phyloP scores from a whole-genome alignment of 345 rosid genomes.

The Murraya koenigii region DNA sequence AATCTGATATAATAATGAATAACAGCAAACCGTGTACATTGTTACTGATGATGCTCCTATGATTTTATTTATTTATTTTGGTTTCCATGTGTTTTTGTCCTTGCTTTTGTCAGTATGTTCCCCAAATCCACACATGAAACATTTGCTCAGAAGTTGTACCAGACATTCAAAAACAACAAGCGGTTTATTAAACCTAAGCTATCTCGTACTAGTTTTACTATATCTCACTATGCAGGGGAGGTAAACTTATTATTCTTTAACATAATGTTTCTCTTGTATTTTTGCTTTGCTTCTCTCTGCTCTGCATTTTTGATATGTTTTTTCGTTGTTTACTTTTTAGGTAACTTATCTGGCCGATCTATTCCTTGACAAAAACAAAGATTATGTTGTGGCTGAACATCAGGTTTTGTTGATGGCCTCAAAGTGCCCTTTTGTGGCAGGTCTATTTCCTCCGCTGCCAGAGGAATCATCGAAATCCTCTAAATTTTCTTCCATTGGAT shows the following conservation, averaged over 20 bases:
- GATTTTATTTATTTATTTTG: conserved; percentile 9
- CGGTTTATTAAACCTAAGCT: conserved; percentile 98
- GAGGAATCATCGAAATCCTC: conserved; percentile 94
- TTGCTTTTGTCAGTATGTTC: conserved; percentile 74
- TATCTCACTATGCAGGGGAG: conserved; percentile 99
- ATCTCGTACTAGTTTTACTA: conserved; percentile 91
- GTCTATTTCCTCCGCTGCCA: conserved; percentile 81
- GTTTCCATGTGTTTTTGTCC: conserved; percentile 21
- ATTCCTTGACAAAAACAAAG: conserved; percentile 99
- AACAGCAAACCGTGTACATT: conserved; percentile 2
- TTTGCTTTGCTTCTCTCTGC: conserved; percentile 9
- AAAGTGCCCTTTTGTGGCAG: conserved; percentile 67
- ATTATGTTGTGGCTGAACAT: conserved; percentile 99
- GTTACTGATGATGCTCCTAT: conserved; percentile 4
- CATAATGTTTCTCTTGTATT: conserved; percentile 5
- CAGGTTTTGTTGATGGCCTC: conserved; percentile 89
- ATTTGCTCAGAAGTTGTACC: conserved; percentile 96
- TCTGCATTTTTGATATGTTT: conserved; percentile 3
- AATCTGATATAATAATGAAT: conserved; percentile 13
- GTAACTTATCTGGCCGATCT: conserved; percentile 86
- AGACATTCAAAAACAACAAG: conserved; percentile 90
- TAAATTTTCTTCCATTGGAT: conserved; percentile 95
- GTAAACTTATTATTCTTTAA: conserved; percentile 37
- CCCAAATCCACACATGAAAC: conserved; percentile 99
- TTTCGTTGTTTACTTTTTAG: conserved; percentile 38